Percentiles rank a stretch among this genome's conserved stretches.
Evolutionary conservation across 2,329 filamentous ascomycete genomes (phyloP).

Genomic region (Apiospora sp.): DNA sequence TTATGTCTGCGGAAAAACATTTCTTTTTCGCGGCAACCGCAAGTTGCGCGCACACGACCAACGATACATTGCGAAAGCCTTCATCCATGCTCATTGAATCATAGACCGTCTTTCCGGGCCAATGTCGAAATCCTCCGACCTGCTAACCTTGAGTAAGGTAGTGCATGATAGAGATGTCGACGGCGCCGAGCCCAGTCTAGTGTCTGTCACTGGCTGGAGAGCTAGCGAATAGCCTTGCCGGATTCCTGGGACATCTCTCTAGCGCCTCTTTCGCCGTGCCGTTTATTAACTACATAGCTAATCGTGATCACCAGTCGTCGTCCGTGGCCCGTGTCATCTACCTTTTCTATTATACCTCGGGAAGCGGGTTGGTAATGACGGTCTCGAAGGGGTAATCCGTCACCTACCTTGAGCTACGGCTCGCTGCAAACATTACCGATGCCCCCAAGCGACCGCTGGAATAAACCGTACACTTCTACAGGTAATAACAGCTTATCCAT

Average conservation of each 20-base stretch:
- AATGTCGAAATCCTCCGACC: background rate
- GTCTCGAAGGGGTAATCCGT: constrained; percentile 2
- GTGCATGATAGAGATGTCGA: constrained; percentile 2
- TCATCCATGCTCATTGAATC: background rate
- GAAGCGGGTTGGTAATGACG: background rate
- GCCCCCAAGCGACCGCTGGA: too few relatives aligned
- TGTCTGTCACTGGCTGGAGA: background rate
- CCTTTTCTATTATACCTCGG: background rate
- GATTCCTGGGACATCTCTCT: background rate
- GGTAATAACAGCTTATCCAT: too few relatives aligned
- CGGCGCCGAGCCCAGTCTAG: constrained; percentile 2
- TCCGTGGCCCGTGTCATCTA: background rate
- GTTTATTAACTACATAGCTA: background rate
- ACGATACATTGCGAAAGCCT: background rate
- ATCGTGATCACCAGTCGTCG: background rate
- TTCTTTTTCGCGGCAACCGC: constrained; percentile 11
- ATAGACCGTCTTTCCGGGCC: background rate
- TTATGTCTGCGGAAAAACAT: background rate
- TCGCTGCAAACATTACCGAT: background rate
- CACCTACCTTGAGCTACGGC: background rate
- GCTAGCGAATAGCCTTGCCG: constrained; percentile 7
- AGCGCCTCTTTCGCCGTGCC: background rate
- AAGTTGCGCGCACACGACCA: background rate
- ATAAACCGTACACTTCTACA: too few relatives aligned
- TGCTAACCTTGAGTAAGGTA: background rate